phyloP scores from a whole-genome alignment of 2,329 filamentous ascomycete species.

The Capronia epimyces region DNA sequence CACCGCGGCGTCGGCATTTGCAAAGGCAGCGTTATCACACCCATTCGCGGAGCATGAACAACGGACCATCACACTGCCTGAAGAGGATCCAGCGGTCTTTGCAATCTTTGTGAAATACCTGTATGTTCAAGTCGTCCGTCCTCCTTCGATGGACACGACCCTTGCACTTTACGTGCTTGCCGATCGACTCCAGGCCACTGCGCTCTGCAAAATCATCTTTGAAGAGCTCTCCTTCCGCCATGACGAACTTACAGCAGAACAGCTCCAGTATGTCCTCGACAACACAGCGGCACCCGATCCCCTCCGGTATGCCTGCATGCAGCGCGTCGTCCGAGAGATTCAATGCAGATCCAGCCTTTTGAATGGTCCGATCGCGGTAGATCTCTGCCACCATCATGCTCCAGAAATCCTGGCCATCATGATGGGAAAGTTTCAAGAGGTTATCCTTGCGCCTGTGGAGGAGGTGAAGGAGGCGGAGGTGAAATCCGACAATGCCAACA shows the following conservation, averaged over 20 bases:
- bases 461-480: neutral
- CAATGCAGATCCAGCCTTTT: neutral
- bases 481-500: neutral
- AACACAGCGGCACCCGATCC: constrained; percentile 1
- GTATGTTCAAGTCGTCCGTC: constrained; percentile 2
- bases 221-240: neutral
- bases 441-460: neutral
- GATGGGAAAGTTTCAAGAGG: neutral
- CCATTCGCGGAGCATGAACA: constrained; percentile 14
- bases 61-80: constrained; percentile 18
- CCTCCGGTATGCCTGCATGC: neutral
- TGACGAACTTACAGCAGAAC: neutral
- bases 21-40: constrained; percentile 11
- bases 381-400: neutral
- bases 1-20: constrained; percentile 12
- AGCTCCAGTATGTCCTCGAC: constrained; percentile 3
- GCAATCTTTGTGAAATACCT: constrained; percentile 20
- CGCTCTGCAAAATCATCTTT: neutral
- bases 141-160: neutral
- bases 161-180: constrained; percentile 5
- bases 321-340: neutral
- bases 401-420: constrained; percentile 3
- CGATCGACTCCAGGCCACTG: constrained; percentile 5
- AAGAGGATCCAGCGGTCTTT: constrained; percentile 19
- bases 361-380: neutral